Evolutionary conservation across 176 grass and related monocot species (phyloP), one percentile per base, ranked within the genome.

Genomic region (Avena atlantica): DNA sequence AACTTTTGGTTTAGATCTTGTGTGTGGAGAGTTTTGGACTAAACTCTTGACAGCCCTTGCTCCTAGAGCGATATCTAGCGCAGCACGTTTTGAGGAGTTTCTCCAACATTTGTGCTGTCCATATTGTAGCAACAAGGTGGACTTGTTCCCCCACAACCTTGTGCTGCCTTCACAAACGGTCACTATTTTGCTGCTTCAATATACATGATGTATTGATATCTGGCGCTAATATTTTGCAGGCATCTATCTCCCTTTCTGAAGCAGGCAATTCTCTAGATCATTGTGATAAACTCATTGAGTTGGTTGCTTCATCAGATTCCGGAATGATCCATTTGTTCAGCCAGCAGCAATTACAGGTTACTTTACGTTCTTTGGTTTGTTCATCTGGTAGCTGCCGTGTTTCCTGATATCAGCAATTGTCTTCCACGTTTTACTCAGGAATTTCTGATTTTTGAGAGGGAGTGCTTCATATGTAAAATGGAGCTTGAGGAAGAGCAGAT

Each of bases 301-400:
- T 98, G 65, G 90, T 98, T 93, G 96, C 92, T 88, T 98, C 96
- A 8, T 86, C 85, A 0, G 86, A 95, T 20, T 84, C 76, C 56
- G 87, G 94, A 88, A 98, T 98, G 52, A 88, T 98, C 88, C 89
- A 93, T 77, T 78, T 98, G 66, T 98, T 98, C 88, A 98, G 96
- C 83, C 93, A 94, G 85, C 96, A 91, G 70, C 96, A 98, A 68
- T 85, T 98, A 75, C 88, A 98, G 96, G 96, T 98, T 63, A 48
- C 9, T 79, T 47, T 53, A 49, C 49, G 25, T 29, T 82, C 31
- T 78, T 89, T 84, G 23, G 5, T 45, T 51, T 70, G 21, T 78
- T 51, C 31, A 50, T 80, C 55, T 45, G 61, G 16, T 58, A 36
- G 36, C 70, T 74, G 52, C 15, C 44, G 70, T 50, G 50, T 40